phyloP scores from a whole-genome alignment of 768 basidiomycete species.

The Exidia glandulosa region DNA sequence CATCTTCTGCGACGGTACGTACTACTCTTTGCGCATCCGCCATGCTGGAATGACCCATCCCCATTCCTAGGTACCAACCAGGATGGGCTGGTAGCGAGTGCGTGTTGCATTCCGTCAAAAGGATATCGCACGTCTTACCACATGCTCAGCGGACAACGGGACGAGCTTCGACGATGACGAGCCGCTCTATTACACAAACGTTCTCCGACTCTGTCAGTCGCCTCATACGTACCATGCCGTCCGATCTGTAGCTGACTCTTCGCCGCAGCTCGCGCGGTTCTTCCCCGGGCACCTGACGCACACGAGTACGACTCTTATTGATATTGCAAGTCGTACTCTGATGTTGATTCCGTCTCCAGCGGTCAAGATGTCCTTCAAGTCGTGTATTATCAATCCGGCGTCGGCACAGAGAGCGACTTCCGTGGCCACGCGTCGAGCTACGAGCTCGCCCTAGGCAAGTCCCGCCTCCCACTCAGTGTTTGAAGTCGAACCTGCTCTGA shows the following conservation, averaged over 20 bases:
- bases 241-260: background rate
- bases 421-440: background rate
- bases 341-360: background rate
- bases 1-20: background rate
- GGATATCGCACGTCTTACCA: no score
- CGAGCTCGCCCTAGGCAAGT: background rate
- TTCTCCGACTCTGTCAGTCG: background rate
- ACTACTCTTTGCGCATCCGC: rapidly evolving
- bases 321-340: no score
- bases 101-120: background rate
- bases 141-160: background rate
- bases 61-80: background rate
- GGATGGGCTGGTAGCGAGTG: background rate
- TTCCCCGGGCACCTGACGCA: background rate
- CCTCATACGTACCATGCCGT: background rate
- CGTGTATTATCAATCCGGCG: conserved; percentile 2
- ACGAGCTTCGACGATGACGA: background rate
- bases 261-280: background rate
- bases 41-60: background rate
- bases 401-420: conserved; percentile 1
- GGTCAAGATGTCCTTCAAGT: background rate
- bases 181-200: background rate
- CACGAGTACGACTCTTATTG: background rate
- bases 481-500: no score
- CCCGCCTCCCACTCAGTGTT: background rate